Evolutionary conservation across 345 rosid genomes (phyloP).

Genomic region (Gossypium turneri): DNA sequence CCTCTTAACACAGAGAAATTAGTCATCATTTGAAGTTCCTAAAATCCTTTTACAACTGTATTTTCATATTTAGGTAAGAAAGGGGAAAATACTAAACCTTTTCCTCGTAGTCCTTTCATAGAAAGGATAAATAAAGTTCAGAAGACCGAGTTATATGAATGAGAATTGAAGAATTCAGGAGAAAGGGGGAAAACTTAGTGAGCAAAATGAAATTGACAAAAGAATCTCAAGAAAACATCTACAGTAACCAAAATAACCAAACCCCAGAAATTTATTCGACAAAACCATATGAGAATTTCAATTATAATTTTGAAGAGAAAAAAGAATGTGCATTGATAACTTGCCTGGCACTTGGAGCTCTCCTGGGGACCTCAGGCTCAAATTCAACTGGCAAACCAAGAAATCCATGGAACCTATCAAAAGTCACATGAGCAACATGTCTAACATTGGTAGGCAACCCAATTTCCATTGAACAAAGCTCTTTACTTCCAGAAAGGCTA

Average conservation of each 20-base stretch:
- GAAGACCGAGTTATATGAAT: background rate
- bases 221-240: background rate
- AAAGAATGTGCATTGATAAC: background rate
- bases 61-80: background rate
- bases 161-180: background rate
- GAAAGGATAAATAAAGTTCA: background rate
- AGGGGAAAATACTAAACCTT: background rate
- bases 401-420: constrained; percentile 95
- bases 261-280: background rate
- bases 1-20: background rate
- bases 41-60: background rate
- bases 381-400: constrained; percentile 98
- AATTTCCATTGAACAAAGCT: constrained; percentile 85
- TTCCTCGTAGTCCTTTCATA: background rate
- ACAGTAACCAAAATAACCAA: background rate
- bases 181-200: too few relatives aligned
- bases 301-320: background rate
- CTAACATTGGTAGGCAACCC: constrained; percentile 90
- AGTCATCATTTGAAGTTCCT: background rate
- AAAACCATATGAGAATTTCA: background rate
- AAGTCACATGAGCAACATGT: constrained; percentile 97
- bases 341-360: constrained; percentile 96
- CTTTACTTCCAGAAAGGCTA: constrained; percentile 49
- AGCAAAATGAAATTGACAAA: background rate
- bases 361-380: constrained; percentile 92